Base-by-base conservation (phyloP, 768 basidiomycete species). In the Tricholoma terreum region DNA sequence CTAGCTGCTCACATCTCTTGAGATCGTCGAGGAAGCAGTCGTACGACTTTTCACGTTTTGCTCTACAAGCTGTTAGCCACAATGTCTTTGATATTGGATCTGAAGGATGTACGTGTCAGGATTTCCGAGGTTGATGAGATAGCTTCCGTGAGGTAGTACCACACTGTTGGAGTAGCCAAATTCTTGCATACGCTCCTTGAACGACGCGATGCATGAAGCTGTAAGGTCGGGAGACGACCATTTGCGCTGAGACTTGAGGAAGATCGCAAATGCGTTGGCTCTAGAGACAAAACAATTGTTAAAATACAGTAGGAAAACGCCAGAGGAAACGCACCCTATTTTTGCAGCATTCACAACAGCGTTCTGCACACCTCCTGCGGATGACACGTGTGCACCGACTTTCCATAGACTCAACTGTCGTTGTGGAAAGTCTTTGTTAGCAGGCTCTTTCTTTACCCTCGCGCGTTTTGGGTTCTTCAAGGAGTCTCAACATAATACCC, bases 11-110 rank as follows among this genome's bases (percentile, higher is more conserved):
- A 63, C 91, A 92, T 50, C 93, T 76, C 65, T 80, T 78, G 22
- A 94, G 72, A 57, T 95, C 93, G 56, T 94, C 93, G 7, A 92
- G 62, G 68, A 95, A 94, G 67, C 92, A 94, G 17, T 80, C 77
- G 58, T 85, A 92, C 0, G 86, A 85, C 61, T 89, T 89, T 60
- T 83, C 77, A 1, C 88, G 80, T 57, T 89, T 91, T 19, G 76
- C 75, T 7, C 87, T 89, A 45, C 4, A 11, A 21, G 1, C 9
- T 21, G 36, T 6, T 22, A 55, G 45, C 42, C 36, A 11, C 43
- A 34, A 52, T 14, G 19, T 30, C 40, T 21, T 21, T 31, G 24
- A 14, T 54, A 45, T 33, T 34, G 7, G 30, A 40, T 24, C 33
- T 31, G 42, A 45, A 17, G 40, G 27, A 71, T 89, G 55, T 51